Evolutionary conservation across 352 stramenopile genomes (phyloP), one percentile per base, ranked within the genome.

Genomic region (Phytophthora uliginosa): DNA sequence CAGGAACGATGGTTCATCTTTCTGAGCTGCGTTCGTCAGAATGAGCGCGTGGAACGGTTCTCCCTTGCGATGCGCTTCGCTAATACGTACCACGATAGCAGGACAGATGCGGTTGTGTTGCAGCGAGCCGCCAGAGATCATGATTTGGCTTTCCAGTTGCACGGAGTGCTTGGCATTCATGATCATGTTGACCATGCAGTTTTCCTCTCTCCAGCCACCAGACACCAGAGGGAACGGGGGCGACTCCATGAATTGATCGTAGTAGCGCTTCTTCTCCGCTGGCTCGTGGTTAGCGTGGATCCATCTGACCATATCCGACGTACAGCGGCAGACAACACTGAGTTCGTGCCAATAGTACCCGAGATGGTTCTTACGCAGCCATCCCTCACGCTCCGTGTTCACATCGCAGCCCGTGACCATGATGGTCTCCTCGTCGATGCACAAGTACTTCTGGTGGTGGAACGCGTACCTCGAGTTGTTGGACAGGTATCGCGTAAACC

Each of bases 401-500:
- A 93, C 84, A 53, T 94, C 87, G 61, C 87, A 94, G 20, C 87
- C 87, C 13, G 87, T 94, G 36, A 93, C 88, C 85, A 95, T 92
- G 59, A 95, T 61, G 2, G 62, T 75, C 33, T 75, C 54, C 26
- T 87, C 85, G 60, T 94, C 85, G 36, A 92, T 60, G 38, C 84
- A 93, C 40, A 95, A 45, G 52, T 95, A 95, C 74, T 95, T 95
- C 58, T 93, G 88, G 64, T 95, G 88, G 57, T 95, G 88, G 72
- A 95, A 95, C 33, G 83, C 88, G 67, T 95, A 95, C 52, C 86
- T 87, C 22, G 85, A 92, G 63, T 95, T 95, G 76, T 93, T 93
- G 38, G 88, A 95, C 60, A 91, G 60, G 45, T 75, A 76, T 22
- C 69, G 65, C 8, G 81, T 88, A 51, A 80, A 66, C 71, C 71